These are phyloP conservation scores for Akanthomyces lecanii DNA, from an alignment of 2,329 filamentous ascomycete species.

Conservation along the genomic window DNA sequence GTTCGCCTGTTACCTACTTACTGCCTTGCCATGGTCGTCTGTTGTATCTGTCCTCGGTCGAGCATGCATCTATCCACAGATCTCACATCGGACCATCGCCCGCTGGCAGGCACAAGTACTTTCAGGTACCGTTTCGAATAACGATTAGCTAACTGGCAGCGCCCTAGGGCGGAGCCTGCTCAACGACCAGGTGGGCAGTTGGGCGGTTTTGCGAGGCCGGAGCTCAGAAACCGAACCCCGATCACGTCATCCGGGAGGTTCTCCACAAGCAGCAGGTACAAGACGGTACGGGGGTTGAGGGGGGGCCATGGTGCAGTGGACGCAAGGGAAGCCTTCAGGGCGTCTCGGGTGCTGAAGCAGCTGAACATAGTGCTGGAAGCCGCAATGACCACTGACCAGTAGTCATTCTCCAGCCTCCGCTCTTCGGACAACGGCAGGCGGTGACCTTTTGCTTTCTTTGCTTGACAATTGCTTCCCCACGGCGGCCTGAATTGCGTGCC, in stretches of 20 bases:
- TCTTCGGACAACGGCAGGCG: constrained; percentile 2
- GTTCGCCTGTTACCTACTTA: too few relatives aligned
- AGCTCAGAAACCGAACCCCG: constrained; percentile 13
- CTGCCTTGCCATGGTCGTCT: background rate
- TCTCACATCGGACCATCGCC: background rate
- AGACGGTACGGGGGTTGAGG: background rate
- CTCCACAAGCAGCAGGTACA: constrained; percentile 5
- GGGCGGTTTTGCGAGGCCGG: constrained; percentile 7
- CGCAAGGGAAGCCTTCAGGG: background rate
- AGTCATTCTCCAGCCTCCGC: background rate
- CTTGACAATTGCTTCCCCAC: background rate
- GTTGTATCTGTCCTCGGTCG: background rate
- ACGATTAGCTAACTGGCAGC: constrained; percentile 1
- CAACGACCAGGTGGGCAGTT: too few relatives aligned
- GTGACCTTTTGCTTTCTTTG: background rate
- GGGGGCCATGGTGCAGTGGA: background rate
- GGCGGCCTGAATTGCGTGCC: constrained; percentile 8
- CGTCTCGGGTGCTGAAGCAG: background rate
- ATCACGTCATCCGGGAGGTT: constrained; percentile 12
- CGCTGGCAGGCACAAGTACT: background rate
- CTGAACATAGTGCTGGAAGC: background rate
- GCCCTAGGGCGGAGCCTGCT: background rate
- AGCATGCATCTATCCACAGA: background rate
- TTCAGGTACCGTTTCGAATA: background rate
- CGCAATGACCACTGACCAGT: background rate